Base-by-base conservation (phyloP, 2,329 filamentous ascomycete species). In the Calonectria montana region DNA sequence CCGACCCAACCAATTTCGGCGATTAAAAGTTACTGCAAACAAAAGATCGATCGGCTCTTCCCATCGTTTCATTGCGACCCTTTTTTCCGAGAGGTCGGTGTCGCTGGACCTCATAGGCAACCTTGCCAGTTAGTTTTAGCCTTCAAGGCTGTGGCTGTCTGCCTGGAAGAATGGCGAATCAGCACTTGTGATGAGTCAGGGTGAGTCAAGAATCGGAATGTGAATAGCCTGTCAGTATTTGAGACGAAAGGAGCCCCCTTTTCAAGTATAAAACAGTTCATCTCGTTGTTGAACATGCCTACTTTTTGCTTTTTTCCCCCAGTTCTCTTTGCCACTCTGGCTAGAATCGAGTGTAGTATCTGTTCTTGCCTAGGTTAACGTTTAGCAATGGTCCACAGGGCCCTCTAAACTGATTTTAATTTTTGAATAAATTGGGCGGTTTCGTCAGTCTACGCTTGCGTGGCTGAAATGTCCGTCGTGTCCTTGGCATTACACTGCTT, bases 331-430 rank as follows among this genome's bases (percentile, higher is more conserved):
- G 75, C 77, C 76, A 65, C 67, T 39, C 47, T 73, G 75, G 78
- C 79, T 55, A 37, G 73, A 77, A 78, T 69, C 74, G 25, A 77
- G 57, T 78, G 78, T 79, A 80, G 78, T 77, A 79, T 75, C 75
- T 78, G 78, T 79, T 80, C 76, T 77, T 79, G 75, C 75, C 66
- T 59, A 73, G 78, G 74, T 74, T 75, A 74, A 79, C 39, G 43
- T 74, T 77, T 76, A 65, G 69, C 66, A 78, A 31, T 62, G 73
- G 41, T 48, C 35, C 62, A 68, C 16, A 23, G 35, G 63, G 47
- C 65, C 68, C 55, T 53, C 39, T 16, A 31, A 7, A 31, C 47
- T 73, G 57, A 65, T 63, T 47, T 59, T 27, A 71, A 72, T 76
- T 78, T 80, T 74, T 59, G 41, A 64, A 37, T 50, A 13, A 35